phyloP scores from a whole-genome alignment of 371 early-diverging fungal species.

The Mucor lusitanicus region DNA sequence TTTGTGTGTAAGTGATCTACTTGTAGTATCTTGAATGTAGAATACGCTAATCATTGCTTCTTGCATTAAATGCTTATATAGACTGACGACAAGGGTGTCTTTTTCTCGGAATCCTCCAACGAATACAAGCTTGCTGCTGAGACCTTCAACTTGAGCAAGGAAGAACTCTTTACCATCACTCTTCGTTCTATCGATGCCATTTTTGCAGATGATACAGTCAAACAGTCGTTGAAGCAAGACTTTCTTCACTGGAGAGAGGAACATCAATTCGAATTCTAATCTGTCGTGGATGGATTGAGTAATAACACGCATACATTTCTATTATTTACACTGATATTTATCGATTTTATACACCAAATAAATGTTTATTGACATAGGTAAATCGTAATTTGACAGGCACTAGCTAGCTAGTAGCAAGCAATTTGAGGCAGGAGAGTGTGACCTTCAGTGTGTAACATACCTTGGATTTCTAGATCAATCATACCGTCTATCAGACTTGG shows the following conservation, averaged over 20 bases:
- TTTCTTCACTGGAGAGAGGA: slow-evolving; percentile 42
- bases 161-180: slow-evolving; percentile 47
- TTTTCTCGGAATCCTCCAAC: slow-evolving; percentile 51
- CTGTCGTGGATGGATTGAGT: too few relatives aligned
- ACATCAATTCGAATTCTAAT: not conserved
- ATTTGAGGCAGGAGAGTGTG: too few relatives aligned
- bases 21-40: not conserved
- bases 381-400: too few relatives aligned
- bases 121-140: slow-evolving; percentile 49
- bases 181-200: slow-evolving; percentile 49
- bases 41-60: not conserved
- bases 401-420: too few relatives aligned
- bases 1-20: slow-evolving; percentile 53
- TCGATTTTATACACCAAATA: too few relatives aligned
- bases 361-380: too few relatives aligned
- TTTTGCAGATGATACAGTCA: slow-evolving; percentile 38
- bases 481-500: too few relatives aligned
- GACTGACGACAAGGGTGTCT: slow-evolving; percentile 67
- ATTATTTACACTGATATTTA: too few relatives aligned
- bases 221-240: slow-evolving; percentile 28
- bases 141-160: slow-evolving; percentile 33
- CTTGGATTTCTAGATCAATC: too few relatives aligned
- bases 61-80: slow-evolving; percentile 7
- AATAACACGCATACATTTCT: too few relatives aligned
- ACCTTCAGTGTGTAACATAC: too few relatives aligned